Percentiles rank a stretch among this genome's conserved stretches.
Evolutionary conservation across 225 moss, liverwort and hornwort species (phyloP).

Genomic region (Neckera pumila): DNA sequence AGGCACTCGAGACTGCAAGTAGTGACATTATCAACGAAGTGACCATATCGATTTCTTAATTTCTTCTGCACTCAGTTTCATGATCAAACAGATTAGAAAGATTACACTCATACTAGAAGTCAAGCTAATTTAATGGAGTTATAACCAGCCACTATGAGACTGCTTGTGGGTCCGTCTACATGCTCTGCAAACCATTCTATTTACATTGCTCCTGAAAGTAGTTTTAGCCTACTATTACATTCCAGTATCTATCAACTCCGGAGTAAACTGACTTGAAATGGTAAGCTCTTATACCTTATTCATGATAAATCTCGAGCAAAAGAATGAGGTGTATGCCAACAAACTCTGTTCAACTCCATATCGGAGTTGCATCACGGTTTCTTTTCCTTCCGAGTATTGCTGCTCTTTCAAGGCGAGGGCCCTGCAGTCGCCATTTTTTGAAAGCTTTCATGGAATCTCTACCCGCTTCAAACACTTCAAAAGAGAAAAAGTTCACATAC

Average conservation of each 20-base stretch:
- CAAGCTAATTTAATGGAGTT: not conserved
- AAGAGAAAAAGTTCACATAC: not conserved
- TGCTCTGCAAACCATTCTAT: constrained; percentile 4
- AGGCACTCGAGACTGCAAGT: not conserved
- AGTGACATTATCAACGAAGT: not conserved
- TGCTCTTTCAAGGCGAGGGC: constrained; percentile 71
- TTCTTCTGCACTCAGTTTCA: not conserved
- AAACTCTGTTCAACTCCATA: constrained; percentile 26
- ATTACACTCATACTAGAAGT: not conserved
- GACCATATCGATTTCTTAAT: not conserved
- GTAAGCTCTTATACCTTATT: not conserved
- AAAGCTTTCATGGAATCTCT: constrained; percentile 69
- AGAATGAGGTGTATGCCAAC: not conserved
- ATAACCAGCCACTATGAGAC: not conserved
- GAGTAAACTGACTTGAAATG: not conserved
- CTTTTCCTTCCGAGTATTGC: constrained; percentile 76
- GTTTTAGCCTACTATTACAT: not conserved
- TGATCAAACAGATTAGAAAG: not conserved
- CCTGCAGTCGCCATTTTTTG: constrained; percentile 78
- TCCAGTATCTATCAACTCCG: not conserved
- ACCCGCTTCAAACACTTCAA: constrained; percentile 74
- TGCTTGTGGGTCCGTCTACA: not conserved
- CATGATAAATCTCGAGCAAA: not conserved
- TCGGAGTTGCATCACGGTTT: constrained; percentile 20
- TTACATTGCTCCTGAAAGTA: not conserved